Base-by-base conservation (phyloP, 2,329 filamentous ascomycete genomes). In the Cercospora janseana region DNA sequence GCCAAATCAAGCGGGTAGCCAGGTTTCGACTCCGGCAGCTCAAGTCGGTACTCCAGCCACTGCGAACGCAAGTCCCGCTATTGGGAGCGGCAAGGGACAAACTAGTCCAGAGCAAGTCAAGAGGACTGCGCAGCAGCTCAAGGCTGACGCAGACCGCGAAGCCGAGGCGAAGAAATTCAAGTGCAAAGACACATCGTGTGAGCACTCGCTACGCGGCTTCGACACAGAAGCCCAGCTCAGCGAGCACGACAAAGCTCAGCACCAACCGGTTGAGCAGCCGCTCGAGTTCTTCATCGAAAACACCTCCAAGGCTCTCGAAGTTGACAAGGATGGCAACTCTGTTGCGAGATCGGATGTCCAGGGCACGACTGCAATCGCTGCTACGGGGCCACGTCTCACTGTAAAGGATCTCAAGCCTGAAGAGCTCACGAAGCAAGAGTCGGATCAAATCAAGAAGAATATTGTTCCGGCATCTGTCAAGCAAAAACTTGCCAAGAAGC, bases 261-360 rank as follows among this genome's bases (percentile, higher is more conserved):
- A 84, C 63, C 73, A 75, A 55, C 67, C 69, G 42, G 72, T 82
- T 28, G 76, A 74, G 4, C 72, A 84, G 61, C 75, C 79, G 24
- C 66, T 82, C 23, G 70, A 75, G n/a, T 85, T 76, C 61, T 74
- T 77, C 20, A 58, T 83, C 5, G 75, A 79, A 5, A 76, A 73
- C 32, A 71, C 80, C 54, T 73, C 53, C 2, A 52, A 23, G 15
- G 73, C 67, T 10, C 60, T 75, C 9, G 69, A 70, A 29, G 66
- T 81, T n/a, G 74, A 80, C 40, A 65, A 74, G 45, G 72, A 77
- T 42, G 70, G 71, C 29, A 63, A 62, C 10, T 27, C 49, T n/a
- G 23, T 56, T 16, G 48, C 48, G n/a, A 55, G 56, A 35, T n/a
- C 49, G n/a, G 41, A 72, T 71, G n/a, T 20, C 9, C 18, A 45